Conservation (phyloP, 192 early-diverging fungal species). For the Nowakowskiella sp. region DNA sequence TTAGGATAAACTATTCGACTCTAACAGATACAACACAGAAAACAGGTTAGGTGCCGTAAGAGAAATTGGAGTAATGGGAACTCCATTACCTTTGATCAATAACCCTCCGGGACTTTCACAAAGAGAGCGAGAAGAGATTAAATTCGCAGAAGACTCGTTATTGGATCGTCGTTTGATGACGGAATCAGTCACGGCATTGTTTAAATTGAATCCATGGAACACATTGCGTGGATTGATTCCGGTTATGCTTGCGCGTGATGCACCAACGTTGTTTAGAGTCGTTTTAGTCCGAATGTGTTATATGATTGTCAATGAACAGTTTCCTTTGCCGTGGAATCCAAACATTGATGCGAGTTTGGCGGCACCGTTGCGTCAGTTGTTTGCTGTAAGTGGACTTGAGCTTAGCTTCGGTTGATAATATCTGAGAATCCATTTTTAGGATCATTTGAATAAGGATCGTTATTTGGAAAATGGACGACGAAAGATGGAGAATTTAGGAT, state of each 20-base stretch:
- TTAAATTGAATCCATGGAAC: slow-evolving; percentile 66
- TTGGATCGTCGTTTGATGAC: slow-evolving; percentile 73
- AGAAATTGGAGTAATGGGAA: slow-evolving; percentile 2
- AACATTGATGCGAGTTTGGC: slow-evolving; percentile 51
- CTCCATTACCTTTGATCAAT: background rate
- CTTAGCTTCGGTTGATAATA: slow-evolving; percentile 11
- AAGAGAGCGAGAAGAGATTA: slow-evolving; percentile 4
- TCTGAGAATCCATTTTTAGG: slow-evolving; percentile 4
- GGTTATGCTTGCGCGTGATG: slow-evolving; percentile 54
- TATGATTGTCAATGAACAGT: slow-evolving; percentile 53
- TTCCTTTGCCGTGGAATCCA: slow-evolving; percentile 62
- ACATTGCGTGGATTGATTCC: slow-evolving; percentile 67
- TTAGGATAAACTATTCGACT: slow-evolving; percentile 61
- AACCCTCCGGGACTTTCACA: background rate
- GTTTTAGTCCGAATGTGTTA: slow-evolving; percentile 72
- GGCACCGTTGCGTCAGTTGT: slow-evolving; percentile 52
- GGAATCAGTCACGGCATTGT: slow-evolving; percentile 65
- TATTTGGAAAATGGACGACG: slow-evolving; percentile 12
- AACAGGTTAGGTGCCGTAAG: slow-evolving; percentile 36
- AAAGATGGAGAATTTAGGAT: slow-evolving; percentile 23
- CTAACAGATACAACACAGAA: slow-evolving; percentile 32
- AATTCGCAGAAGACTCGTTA: slow-evolving; percentile 9
- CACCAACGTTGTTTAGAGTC: slow-evolving; percentile 70
- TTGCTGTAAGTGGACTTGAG: slow-evolving; percentile 38
- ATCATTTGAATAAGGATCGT: slow-evolving; percentile 9